A percentile compares a stretch with the other conserved stretches of the same genome.
Conservation (phyloP, 2,329 filamentous ascomycete genomes). For the Coniochaeta ligniaria region DNA sequence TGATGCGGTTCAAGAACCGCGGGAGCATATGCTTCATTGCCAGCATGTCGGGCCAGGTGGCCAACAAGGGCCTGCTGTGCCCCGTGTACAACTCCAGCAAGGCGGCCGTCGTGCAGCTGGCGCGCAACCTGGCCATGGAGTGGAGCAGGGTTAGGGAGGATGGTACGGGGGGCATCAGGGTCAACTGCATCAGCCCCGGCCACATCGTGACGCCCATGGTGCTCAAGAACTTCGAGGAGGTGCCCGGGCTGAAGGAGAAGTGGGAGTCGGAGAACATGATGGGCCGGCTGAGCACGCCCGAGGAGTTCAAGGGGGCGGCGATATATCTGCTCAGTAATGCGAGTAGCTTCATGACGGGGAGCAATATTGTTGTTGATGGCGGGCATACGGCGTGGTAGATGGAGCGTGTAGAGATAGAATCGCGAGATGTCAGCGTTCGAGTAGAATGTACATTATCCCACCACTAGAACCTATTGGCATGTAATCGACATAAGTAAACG, state of each 20-base stretch:
- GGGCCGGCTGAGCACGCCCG: slow-evolving; percentile 47
- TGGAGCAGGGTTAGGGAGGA: slow-evolving; percentile 41
- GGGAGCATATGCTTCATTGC: slow-evolving; percentile 52
- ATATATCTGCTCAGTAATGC: slow-evolving; percentile 56
- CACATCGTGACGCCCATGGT: slow-evolving; percentile 69
- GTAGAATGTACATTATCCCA: background rate
- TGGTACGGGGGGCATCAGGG: slow-evolving; percentile 48
- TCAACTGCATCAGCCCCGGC: slow-evolving; percentile 63
- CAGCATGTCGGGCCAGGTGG: slow-evolving; percentile 47
- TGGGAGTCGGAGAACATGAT: slow-evolving; percentile 74
- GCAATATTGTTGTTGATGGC: slow-evolving; percentile 47
- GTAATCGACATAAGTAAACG: too few relatives aligned
- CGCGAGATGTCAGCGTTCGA: background rate
- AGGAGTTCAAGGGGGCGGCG: slow-evolving; percentile 54
- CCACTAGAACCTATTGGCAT: too few relatives aligned
- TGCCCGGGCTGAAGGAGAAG: slow-evolving; percentile 48
- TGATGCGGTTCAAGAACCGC: slow-evolving; percentile 40
- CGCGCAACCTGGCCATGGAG: slow-evolving; percentile 54
- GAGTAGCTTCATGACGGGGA: slow-evolving; percentile 57
- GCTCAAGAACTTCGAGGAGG: slow-evolving; percentile 59
- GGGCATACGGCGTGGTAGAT: slow-evolving; percentile 47
- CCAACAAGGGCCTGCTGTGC: slow-evolving; percentile 54
- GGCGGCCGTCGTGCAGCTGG: slow-evolving; percentile 57
- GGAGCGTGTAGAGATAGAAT: background rate
- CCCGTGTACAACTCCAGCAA: slow-evolving; percentile 63